phyloP scores from a whole-genome alignment of 805 yeast species.

The Blastobotrys parvus region DNA sequence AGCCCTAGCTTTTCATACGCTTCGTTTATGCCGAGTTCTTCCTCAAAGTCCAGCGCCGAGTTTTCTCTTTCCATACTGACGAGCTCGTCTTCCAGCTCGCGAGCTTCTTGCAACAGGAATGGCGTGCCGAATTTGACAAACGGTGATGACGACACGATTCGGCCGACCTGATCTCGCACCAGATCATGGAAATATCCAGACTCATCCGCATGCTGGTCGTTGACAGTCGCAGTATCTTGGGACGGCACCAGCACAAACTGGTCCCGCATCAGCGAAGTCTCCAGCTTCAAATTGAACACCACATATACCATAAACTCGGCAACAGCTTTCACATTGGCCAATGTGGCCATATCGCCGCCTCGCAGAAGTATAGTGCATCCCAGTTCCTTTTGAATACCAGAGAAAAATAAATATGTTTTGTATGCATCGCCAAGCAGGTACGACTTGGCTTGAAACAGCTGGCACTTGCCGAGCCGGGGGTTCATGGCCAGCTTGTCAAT shows the following conservation, averaged over 20 bases:
- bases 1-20: neutral
- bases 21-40: conserved; percentile 4
- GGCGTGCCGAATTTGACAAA: conserved; percentile 72
- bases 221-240: conserved; percentile 2
- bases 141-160: conserved; percentile 76
- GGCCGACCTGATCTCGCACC: conserved; percentile 23
- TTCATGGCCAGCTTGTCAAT: conserved; percentile 73
- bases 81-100: conserved; percentile 40
- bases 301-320: conserved; percentile 74
- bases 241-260: conserved; percentile 43
- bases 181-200: conserved; percentile 17
- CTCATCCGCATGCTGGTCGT: conserved; percentile 4
- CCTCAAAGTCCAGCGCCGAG: conserved; percentile 9
- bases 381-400: conserved; percentile 61
- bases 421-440: conserved; percentile 43
- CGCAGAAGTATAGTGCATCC: conserved; percentile 87
- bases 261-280: conserved; percentile 64
- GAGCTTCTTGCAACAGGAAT: conserved; percentile 44
- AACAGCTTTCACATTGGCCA: conserved; percentile 66
- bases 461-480: conserved; percentile 70
- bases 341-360: conserved; percentile 57
- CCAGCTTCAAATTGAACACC: conserved; percentile 70
- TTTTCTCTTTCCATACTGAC: conserved; percentile 17
- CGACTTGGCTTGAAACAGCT: conserved; percentile 58
- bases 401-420: conserved; percentile 69